Conservation (phyloP, 2,329 filamentous ascomycete species). For the Pseudocercospora fijiensis region DNA sequence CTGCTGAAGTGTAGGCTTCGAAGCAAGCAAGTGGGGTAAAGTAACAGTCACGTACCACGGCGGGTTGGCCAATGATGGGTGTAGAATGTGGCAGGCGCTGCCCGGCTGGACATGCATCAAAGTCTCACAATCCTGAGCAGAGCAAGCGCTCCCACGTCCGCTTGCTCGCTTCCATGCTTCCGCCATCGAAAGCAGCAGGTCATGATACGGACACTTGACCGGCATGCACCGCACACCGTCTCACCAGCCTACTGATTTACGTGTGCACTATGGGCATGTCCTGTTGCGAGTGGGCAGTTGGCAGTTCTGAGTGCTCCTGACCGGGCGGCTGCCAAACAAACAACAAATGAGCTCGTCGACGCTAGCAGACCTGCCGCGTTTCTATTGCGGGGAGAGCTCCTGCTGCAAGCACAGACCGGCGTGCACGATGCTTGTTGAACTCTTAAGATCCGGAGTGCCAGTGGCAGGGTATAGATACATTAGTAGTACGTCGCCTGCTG, state of each 20-base stretch:
- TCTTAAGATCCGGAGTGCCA: slow-evolving; percentile 2
- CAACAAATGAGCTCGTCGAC: neutral
- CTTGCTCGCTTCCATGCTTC: slow-evolving; percentile 5
- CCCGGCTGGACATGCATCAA: slow-evolving; percentile 6
- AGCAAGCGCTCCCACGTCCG: neutral
- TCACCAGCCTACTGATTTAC: neutral
- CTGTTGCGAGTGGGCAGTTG: too few species aligned
- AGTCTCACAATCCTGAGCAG: slow-evolving; percentile 3
- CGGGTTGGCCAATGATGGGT: neutral
- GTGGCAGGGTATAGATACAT: neutral
- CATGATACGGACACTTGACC: neutral
- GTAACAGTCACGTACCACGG: neutral
- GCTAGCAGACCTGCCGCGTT: neutral
- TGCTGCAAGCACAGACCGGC: neutral
- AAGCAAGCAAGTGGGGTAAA: slow-evolving; percentile 12
- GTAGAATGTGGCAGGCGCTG: neutral
- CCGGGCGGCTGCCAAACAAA: neutral
- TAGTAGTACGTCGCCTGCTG: neutral
- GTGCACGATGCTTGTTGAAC: neutral
- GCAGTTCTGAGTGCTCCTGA: neutral
- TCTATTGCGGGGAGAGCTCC: neutral
- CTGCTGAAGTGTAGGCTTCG: neutral
- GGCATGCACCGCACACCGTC: neutral
- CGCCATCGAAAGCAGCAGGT: neutral
- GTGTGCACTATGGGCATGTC: neutral